phyloP scores from a whole-genome alignment of 208 protist species.

The Wallacemonas sp. region DNA sequence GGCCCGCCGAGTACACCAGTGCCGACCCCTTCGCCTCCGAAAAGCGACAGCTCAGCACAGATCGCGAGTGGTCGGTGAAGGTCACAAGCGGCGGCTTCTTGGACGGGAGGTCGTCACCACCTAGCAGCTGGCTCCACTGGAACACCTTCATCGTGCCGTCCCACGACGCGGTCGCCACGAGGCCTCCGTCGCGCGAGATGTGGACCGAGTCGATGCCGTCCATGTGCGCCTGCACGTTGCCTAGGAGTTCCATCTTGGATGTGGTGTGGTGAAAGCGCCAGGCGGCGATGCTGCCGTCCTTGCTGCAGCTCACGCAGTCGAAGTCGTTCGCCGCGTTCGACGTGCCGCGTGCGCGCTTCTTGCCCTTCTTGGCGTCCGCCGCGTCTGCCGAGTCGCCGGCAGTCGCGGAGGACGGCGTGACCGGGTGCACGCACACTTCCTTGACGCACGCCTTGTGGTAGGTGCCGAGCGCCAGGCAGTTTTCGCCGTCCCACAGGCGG shows the following conservation, averaged over 20 bases:
- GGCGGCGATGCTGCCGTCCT: constrained; percentile 72
- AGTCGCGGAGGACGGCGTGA: constrained; percentile 10
- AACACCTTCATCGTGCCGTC: constrained; percentile 83
- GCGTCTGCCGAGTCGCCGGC: neutral
- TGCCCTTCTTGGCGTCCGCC: neutral
- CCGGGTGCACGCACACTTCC: constrained; percentile 61
- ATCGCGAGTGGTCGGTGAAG: constrained; percentile 82
- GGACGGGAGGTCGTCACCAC: constrained; percentile 36
- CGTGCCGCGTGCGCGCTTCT: constrained; percentile 14
- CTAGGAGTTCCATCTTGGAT: constrained; percentile 46
- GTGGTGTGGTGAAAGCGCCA: constrained; percentile 53
- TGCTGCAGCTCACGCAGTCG: constrained; percentile 65
- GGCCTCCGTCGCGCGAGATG: constrained; percentile 50
- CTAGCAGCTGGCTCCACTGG: constrained; percentile 49
- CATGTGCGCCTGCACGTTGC: constrained; percentile 57
- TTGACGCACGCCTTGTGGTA: constrained; percentile 79
- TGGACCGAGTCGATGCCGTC: constrained; percentile 72
- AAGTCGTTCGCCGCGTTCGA: constrained; percentile 54
- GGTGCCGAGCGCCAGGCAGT: constrained; percentile 71
- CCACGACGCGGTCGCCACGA: constrained; percentile 75
- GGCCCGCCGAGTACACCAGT: constrained; percentile 67
- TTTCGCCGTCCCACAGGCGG: constrained; percentile 76
- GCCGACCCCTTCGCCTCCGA: constrained; percentile 37
- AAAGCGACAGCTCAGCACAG: constrained; percentile 75
- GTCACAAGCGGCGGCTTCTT: constrained; percentile 71